Base-by-base conservation (phyloP, 116 monocot genomes). In the Trichopus zeylanicus region DNA sequence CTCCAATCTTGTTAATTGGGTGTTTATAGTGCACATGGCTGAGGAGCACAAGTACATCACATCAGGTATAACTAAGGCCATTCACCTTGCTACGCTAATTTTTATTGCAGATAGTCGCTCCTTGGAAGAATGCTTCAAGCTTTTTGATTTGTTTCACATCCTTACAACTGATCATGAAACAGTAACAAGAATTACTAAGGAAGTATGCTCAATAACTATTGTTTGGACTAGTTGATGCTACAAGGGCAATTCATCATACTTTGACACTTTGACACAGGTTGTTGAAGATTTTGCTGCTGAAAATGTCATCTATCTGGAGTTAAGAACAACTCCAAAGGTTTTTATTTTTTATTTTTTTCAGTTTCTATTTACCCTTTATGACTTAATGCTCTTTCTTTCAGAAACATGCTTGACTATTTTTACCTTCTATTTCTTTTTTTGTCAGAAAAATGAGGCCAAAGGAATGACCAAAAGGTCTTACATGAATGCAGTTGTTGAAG, bases 251-350 rank as follows among this genome's bases (percentile, higher is more conserved):
- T n/a, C n/a, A n/a, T n/a, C n/a, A n/a, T n/a, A n/a, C n/a, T n/a
- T n/a, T n/a, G 46, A n/a, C 60, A 23, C 31, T 52, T 71, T 21
- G 27, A 57, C 56, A 61, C 62, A 87, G 83, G 92, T 78, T 9
- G 60, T 91, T 29, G 98, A 98, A 82, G 98, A 98, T 75, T 98
- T 98, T 73, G 92, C 98, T 26, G 69, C 85, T 68, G 98, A 98
- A 30, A 91, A 98, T 80, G 87, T 85, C 49, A 68, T 98, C 60
- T 98, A 98, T 76, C 59, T 98, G 63, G 98, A 98, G 57, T 51
- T 98, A 53, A 75, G 98, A 67, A 91, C 98, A 57, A 98, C 98
- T 19, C 98, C 98, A n/a, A 98, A 98, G 81, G 91, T n/a, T n/a
- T n/a, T n/a, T n/a, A n/a, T n/a, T n/a, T n/a, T n/a, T n/a, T 95